These are phyloP conservation scores for Nicotiana tabacum DNA, from an alignment of 257 asterid genomes.

Conservation along the genomic window DNA sequence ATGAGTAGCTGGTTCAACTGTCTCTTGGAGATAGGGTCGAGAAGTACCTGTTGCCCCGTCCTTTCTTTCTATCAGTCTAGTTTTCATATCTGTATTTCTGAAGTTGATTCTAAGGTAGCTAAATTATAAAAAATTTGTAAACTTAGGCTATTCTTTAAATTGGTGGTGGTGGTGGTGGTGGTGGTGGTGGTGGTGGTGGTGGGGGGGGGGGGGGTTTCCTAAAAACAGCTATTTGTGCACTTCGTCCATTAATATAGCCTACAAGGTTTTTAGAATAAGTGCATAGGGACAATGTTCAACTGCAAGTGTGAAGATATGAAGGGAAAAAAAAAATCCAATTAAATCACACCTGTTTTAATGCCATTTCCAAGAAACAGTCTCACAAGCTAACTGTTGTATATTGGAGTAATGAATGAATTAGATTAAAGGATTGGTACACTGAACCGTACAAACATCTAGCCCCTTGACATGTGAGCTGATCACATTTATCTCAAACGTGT, in stretches of 20 bases:
- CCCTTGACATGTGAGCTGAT: not conserved
- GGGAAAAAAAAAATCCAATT: not conserved
- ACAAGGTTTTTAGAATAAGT: not conserved
- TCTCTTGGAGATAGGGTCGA: no score
- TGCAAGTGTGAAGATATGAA: not conserved
- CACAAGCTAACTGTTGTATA: not conserved
- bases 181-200: no score
- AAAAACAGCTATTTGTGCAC: no score
- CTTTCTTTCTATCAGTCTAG: no score
- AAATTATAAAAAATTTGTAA: no score
- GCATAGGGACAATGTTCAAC: not conserved
- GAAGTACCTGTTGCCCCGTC: no score
- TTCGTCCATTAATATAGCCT: not conserved
- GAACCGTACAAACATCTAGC: not conserved
- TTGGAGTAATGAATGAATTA: not conserved
- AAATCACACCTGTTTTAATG: not conserved
- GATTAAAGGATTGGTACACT: not conserved
- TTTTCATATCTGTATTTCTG: no score
- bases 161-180: no score
- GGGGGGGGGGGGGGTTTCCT: no score
- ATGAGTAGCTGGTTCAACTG: no score
- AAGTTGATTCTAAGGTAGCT: no score
- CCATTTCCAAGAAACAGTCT: not conserved
- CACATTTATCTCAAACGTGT: not conserved
- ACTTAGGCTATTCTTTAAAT: no score